Base-by-base conservation (phyloP, 208 protist genomes). In the Wallacemonas rigidus region DNA sequence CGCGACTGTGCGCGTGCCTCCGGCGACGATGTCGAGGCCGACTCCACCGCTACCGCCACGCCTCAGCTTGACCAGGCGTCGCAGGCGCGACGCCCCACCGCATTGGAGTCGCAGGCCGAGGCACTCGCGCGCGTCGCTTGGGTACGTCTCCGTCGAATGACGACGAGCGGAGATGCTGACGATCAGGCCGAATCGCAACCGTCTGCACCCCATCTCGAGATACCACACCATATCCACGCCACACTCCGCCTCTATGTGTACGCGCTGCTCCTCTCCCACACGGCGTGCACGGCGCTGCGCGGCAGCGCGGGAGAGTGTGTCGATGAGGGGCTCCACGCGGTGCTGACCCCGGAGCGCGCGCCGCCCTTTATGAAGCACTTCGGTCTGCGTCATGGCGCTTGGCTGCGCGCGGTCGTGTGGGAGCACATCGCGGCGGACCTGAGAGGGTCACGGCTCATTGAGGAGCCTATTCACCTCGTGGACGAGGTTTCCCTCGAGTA, bases 291-390 rank as follows among this genome's bases (percentile, higher is more conserved):
- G 41, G 9, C 45, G 26, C 45, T 50, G 8, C 45, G 17, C 26
- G 60, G 56, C 44, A 17, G 43, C 4, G 40, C 9, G 6, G 60
- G 26, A 48, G 57, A 63, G 5, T 4, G 15, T 17, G 57, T 8
- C 5, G 60, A 62, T 8, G 56, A 85, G 55, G 72, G 53, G 9
- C 74, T 86, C 48, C 58, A 67, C 14, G 75, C 84, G 0, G 74
- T 93, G 36, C 8, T 89, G 35, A 90, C 88, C 2, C 81, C 88
- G 12, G 87, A 89, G 69, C 71, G 78, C 55, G 74, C 73, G 26
- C 88, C 88, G 3, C 56, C 71, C 3, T 64, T 86, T 2, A 69
- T 90, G 15, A 81, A 82, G 60, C 45, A 48, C 1, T 88, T 87
- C 61, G 81, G 83, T n/a, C 72, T 74, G 15, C 77, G 67, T 3